phyloP scores from a whole-genome alignment of 768 basidiomycete species.

The Crassisporium funariophilum region DNA sequence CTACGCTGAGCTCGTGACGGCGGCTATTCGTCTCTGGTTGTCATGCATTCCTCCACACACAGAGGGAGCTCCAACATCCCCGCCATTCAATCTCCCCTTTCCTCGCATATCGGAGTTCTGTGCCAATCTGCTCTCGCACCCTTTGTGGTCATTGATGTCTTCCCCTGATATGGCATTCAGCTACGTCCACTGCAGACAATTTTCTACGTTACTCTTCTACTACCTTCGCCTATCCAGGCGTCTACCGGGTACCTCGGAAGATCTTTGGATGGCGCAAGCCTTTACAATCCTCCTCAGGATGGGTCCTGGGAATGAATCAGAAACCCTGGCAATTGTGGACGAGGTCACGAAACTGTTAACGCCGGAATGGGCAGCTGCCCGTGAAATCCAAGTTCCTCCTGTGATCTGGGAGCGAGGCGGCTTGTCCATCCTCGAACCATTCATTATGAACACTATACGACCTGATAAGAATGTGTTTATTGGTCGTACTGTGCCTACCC shows the following conservation, averaged over 20 bases:
- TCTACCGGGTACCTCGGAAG: conserved; percentile 54
- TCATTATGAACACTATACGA: conserved; percentile 51
- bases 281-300: conserved; percentile 56
- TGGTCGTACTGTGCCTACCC: conserved; percentile 51
- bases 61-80: conserved; percentile 41
- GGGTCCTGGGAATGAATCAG: conserved; percentile 76
- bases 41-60: conserved; percentile 53
- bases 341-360: conserved; percentile 41
- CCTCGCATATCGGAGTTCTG: conserved; percentile 53
- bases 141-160: conserved; percentile 48
- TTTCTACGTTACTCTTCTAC: conserved; percentile 52
- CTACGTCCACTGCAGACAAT: conserved; percentile 48
- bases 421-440: conserved; percentile 55
- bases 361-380: conserved; percentile 41
- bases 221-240: conserved; percentile 63
- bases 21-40: conserved; percentile 64
- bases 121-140: conserved; percentile 49
- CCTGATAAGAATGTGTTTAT: conserved; percentile 45
- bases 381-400: conserved; percentile 37
- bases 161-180: conserved; percentile 19
- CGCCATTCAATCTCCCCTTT: conserved; percentile 68
- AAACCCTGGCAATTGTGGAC: conserved; percentile 45
- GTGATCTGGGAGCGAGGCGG: conserved; percentile 55
- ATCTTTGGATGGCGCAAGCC: conserved; percentile 70
- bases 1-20: conserved; percentile 41